A percentile compares a stretch with the other conserved stretches of the same genome.
Evolutionary conservation across 2,329 filamentous ascomycete genomes (phyloP).

Genomic region (Davidsoniella neocaledoniae): DNA sequence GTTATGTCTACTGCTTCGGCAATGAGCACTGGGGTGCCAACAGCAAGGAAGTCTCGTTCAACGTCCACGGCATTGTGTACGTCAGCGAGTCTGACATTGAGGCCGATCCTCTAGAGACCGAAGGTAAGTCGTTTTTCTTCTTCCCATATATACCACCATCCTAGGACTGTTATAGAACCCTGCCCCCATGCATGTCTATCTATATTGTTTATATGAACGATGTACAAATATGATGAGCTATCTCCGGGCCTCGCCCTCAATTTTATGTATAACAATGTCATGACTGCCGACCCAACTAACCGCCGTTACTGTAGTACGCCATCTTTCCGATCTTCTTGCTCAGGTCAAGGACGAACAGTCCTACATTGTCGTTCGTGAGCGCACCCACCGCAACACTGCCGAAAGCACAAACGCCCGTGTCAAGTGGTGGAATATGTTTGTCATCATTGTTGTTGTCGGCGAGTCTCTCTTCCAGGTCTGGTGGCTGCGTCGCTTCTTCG

Average conservation of each 20-base stretch:
- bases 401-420: conserved; percentile 95
- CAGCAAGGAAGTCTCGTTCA: conserved; percentile 97
- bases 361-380: conserved; percentile 89
- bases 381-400: conserved; percentile 93
- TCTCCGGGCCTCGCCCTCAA: background rate
- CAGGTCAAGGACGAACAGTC: conserved; percentile 96
- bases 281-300: background rate
- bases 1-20: conserved; percentile 94
- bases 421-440: conserved; percentile 99
- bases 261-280: background rate
- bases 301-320: conserved; percentile 41
- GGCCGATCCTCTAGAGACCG: conserved; percentile 74
- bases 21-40: conserved; percentile 96
- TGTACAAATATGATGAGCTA: conserved; percentile 10
- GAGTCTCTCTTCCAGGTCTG: conserved; percentile 97
- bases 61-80: conserved; percentile 97
- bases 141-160: too few species aligned
- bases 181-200: background rate
- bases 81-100: conserved; percentile 74
- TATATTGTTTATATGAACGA: background rate
- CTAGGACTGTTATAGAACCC: background rate
- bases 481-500: conserved; percentile 98
- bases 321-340: conserved; percentile 66
- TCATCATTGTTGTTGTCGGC: conserved; percentile 72
- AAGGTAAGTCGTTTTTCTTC: conserved; percentile 41